Base-by-base conservation (phyloP, 495 filamentous ascomycete species). In the Penicillium canariense region DNA sequence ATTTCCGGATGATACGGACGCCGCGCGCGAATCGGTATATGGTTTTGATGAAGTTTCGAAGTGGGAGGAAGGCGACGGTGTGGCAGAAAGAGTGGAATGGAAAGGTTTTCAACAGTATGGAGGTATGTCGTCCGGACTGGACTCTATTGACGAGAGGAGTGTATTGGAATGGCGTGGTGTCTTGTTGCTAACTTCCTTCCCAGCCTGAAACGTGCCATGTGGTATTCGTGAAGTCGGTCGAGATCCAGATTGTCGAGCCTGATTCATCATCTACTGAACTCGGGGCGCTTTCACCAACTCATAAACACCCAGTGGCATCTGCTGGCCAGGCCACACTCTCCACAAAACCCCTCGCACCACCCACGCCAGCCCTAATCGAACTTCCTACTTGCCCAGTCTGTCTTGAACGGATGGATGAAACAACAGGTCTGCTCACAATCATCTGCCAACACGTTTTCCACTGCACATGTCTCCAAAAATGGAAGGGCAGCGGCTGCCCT, bases 371-470 rank as follows among this genome's bases (percentile, higher is more conserved):
- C 15, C 79, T 97, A 10, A 77, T 96, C 53, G 94, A 98, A 71
- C 78, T 98, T 1, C 94, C 94, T 4, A 98, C 95, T 2, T 98
- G 94, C 58, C 90, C 95, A 1, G 95, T 98, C 12, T 98, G 94
- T 59, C 81, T 98, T 11, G 94, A 98, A 71, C 87, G 94, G 30
- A 98, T 98, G 94, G 94, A 98, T 60, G 92, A 98, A 61, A 96
- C 92, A 5, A 91, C 90, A 0, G 94, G 94, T 4, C 76, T 98
- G 3, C 82, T 97, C 60, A 98, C 94, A 1, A 97, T 97, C 31
- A 85, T 93, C 56, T 98, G 94, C 69, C 95, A 97, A 62, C 94
- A 98, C 59, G 91, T 98, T 50, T 98, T 98, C 67, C 94, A 98
- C 73, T 98, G 94, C 68, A 90, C 88, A 5, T 98, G 94, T 73